Conservation (phyloP, 192 early-diverging fungal species). For the Backusella circina region DNA sequence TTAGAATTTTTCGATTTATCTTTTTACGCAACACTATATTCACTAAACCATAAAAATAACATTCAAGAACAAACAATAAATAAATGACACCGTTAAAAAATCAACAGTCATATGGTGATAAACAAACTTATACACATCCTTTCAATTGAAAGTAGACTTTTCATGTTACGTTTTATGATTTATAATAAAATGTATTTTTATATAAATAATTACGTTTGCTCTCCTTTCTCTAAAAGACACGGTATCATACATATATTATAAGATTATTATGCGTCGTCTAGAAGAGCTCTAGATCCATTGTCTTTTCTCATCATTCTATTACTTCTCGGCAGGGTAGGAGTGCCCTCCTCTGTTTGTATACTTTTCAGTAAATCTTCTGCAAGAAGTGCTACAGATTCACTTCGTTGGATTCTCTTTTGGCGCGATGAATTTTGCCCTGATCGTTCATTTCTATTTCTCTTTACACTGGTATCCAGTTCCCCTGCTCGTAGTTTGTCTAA, state of each 20-base stretch:
- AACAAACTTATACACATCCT: not conserved
- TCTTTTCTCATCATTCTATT: not conserved
- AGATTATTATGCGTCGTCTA: not conserved
- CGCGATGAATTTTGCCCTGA: not conserved
- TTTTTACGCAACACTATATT: not conserved
- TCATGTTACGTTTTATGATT: not conserved
- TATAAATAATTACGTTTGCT: not conserved
- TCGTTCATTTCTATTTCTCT: constrained; percentile 15
- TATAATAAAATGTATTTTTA: not conserved
- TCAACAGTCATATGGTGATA: not conserved
- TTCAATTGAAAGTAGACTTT: not conserved
- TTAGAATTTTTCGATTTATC: not conserved
- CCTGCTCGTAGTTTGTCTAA: constrained; percentile 69
- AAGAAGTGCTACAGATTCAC: constrained; percentile 31
- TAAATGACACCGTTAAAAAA: not conserved
- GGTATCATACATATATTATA: not conserved
- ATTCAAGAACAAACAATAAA: not conserved
- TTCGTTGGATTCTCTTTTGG: constrained; percentile 15
- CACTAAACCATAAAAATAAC: not conserved
- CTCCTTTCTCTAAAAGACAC: not conserved
- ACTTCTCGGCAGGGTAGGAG: constrained; percentile 4
- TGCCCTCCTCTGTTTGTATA: constrained; percentile 40
- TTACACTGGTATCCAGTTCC: constrained; percentile 51
- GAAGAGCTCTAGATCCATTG: not conserved
- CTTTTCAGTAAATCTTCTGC: constrained; percentile 45